Base-by-base conservation (phyloP, 2,329 filamentous ascomycete genomes). In the Xylariaceae sp. region DNA sequence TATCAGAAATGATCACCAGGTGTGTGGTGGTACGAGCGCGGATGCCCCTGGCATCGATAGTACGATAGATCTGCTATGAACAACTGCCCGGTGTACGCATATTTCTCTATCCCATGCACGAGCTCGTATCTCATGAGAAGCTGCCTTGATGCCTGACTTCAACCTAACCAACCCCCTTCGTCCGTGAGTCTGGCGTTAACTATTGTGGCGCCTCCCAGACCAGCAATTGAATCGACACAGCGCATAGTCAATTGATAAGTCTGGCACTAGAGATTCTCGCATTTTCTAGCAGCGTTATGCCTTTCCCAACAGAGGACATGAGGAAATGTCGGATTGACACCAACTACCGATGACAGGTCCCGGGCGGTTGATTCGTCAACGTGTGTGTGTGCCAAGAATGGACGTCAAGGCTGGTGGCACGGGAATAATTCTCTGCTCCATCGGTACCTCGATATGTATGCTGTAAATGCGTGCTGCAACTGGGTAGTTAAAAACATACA, bases 1-100 rank as follows among this genome's bases (percentile, higher is more conserved):
- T 60, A 54, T 61, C 56, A 60, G 48, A 62, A 62, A 56, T 64
- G 62, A 64, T 64, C 60, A 34, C 57, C 60, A 53, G 49, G 59
- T 57, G 57, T 45, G 13, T n/a, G 23, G 23, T 30, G 23, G 23
- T 30, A 30, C 23, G 23, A 30, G 23, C 13, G 13, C 42, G 13
- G 13, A 45, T 45, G 42, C 42, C 42, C 42, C 42, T 45, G 42
- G 42, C 42, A n/a, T 45, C 13, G 42, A n/a, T n/a, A 45, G 37
- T 42, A 8, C 4, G 37, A 42, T 42, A 10, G 37, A 13, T 7
- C 37, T 42, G 37, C 9, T 18, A 42, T 13, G 7, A 10, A 42
- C 37, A 13, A 42, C 37, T 42, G 8, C 37, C 11, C 9, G 11
- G 37, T 42, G 37, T 10, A 3, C 37, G 37, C 5, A 13, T 42